These are phyloP conservation scores for Nemania serpens DNA, from an alignment of 2,329 filamentous ascomycete species.

Conservation along the genomic window DNA sequence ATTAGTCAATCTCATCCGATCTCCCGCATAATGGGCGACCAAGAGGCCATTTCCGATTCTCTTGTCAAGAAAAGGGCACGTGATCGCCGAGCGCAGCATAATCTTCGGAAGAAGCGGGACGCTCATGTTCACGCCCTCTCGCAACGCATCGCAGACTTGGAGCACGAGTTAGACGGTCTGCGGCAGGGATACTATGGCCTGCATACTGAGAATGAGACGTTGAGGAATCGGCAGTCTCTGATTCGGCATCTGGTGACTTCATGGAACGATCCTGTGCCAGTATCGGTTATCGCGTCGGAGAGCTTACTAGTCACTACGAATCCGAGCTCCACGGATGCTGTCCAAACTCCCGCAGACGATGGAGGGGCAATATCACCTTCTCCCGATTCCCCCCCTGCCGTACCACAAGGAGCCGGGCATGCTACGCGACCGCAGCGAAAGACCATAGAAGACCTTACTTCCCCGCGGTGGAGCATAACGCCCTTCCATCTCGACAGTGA, in stretches of 20 bases:
- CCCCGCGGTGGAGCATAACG: background rate
- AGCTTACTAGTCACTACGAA: background rate
- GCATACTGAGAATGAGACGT: background rate
- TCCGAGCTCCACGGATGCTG: background rate
- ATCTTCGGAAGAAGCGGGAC: constrained; percentile 7
- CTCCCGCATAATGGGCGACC: background rate
- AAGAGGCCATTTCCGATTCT: background rate
- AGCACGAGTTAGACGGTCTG: background rate
- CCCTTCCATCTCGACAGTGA: background rate
- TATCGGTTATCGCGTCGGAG: background rate
- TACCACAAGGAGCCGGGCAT: background rate
- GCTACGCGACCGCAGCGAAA: background rate
- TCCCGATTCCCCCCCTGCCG: background rate
- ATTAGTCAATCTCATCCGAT: background rate
- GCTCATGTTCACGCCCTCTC: background rate
- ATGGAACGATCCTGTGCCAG: background rate
- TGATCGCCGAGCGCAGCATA: background rate
- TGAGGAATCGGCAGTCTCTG: background rate
- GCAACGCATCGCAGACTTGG: background rate
- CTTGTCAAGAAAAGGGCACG: constrained; percentile 2
- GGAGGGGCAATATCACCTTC: background rate
- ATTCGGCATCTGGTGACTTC: background rate
- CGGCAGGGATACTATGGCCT: background rate
- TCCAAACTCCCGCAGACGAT: background rate
- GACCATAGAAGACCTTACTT: background rate